Conservation (phyloP, 805 yeast genomes). For the Candida chilensis region DNA sequence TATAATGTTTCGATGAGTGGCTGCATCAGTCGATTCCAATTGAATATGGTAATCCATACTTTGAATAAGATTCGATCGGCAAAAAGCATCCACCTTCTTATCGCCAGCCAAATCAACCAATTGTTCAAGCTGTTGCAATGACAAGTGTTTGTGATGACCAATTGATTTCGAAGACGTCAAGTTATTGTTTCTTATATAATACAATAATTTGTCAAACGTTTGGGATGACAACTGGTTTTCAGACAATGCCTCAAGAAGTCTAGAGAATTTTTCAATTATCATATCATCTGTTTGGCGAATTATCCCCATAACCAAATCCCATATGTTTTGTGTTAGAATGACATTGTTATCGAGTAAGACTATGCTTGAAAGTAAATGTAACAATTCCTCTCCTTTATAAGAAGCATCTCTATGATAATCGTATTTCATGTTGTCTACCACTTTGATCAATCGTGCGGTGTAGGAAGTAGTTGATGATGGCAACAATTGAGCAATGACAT, state of each 20-base stretch:
- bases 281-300: constrained; percentile 11
- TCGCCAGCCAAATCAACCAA: constrained; percentile 16
- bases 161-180: constrained; percentile 24
- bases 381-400: constrained; percentile 26
- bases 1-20: no score
- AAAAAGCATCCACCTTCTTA: constrained; percentile 12
- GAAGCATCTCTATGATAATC: constrained; percentile 21
- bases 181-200: constrained; percentile 29
- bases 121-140: constrained; percentile 5
- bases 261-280: constrained; percentile 16
- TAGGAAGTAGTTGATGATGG: no score
- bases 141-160: constrained; percentile 11
- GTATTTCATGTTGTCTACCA: constrained; percentile 8
- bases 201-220: constrained; percentile 17
- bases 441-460: no score
- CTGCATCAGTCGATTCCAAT: no score
- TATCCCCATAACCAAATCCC: constrained; percentile 13
- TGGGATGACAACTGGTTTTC: constrained; percentile 5
- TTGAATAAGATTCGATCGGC: constrained; percentile 14
- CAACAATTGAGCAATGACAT: constrained; percentile 13
- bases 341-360: constrained; percentile 2
- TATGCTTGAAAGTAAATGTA: constrained; percentile 10
- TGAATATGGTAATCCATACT: constrained; percentile 9
- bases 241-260: constrained; percentile 8
- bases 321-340: constrained; percentile 5